Base-by-base conservation (phyloP, 2,329 filamentous ascomycete genomes). In the Cercospora citrullina region DNA sequence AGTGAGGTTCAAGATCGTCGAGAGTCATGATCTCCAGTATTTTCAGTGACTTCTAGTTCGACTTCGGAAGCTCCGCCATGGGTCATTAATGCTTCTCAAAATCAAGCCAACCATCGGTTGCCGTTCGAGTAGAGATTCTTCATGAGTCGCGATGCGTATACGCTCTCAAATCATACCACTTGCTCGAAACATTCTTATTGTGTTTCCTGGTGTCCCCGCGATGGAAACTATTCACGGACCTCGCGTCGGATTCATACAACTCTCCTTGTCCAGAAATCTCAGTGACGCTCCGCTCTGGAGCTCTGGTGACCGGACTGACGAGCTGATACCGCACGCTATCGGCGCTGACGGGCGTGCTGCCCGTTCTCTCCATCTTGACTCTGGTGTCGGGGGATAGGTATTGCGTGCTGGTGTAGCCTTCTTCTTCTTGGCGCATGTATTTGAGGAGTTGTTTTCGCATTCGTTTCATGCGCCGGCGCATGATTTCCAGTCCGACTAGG, bases 391-490 rank as follows among this genome's bases (percentile, higher is more conserved):
- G 31, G 2, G 48, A 28, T 5, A 45, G n/a, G 51, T 58, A 58
- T 39, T 64, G 62, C 16, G 62, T 64, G 21, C 28, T 58, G 42
- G 10, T 21, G 21, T 45, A 51, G 21, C 39, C 28, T 21, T 36
- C 57, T 42, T 45, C 58, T 65, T 68, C 45, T 60, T 28, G 55
- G 12, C 63, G 14, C 51, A 62, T 42, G 53, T 61, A 62, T 39
- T 60, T 42, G 33, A 51, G 18, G 8, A 67, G 58, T 48, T 67
- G 55, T 42, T 62, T 63, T 23, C 58, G 55, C 30, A 69, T 60
- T 10, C 63, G 58, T 21, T 69, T 67, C 21, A 69, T 33, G 33
- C 64, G 60, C 12, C 64, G 62, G n/a, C 68, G 53, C 59, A 69
- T 63, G 48, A 69, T 51, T 48, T 67, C 65, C 9, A 69, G 57